phyloP scores from a whole-genome alignment of 2,329 filamentous ascomycete genomes.

The Chaetomiaceae sp. region DNA sequence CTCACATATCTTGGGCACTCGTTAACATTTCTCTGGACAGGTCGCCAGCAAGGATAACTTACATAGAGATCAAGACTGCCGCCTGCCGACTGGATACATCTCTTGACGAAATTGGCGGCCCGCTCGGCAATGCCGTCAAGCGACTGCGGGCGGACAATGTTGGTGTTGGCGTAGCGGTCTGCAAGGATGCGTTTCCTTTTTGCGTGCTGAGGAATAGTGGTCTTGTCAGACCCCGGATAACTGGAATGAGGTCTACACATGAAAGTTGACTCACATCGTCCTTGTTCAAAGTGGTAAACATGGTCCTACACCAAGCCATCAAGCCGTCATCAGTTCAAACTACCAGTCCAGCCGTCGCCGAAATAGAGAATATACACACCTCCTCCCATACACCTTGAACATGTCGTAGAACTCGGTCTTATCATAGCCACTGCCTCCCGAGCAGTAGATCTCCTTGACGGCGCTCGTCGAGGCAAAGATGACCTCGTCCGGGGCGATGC shows the following conservation, averaged over 20 bases:
- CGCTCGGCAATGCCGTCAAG: constrained; percentile 54
- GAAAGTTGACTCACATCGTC: constrained; percentile 39
- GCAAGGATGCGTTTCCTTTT: constrained; percentile 59
- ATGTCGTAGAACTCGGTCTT: constrained; percentile 62
- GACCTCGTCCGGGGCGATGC: constrained; percentile 54
- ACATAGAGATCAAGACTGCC: constrained; percentile 58
- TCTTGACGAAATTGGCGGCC: constrained; percentile 49
- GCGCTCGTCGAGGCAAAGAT: constrained; percentile 53
- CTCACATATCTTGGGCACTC: constrained; percentile 17
- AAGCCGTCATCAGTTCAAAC: background rate
- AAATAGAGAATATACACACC: constrained; percentile 36
- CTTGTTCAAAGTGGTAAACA: constrained; percentile 56
- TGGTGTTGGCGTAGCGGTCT: constrained; percentile 64
- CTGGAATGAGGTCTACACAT: no score
- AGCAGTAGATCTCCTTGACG: constrained; percentile 59
- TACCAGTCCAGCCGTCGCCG: background rate
- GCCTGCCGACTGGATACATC: constrained; percentile 43
- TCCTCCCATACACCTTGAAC: constrained; percentile 53
- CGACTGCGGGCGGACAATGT: constrained; percentile 53
- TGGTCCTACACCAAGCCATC: constrained; percentile 25
- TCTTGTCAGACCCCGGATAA: background rate
- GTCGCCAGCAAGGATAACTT: constrained; percentile 24
- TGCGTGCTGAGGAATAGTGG: constrained; percentile 43
- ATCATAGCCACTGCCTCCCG: constrained; percentile 58
- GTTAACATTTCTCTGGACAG: constrained; percentile 1